phyloP scores from a whole-genome alignment of 345 rosid species.

The Syzygium oleosum region DNA sequence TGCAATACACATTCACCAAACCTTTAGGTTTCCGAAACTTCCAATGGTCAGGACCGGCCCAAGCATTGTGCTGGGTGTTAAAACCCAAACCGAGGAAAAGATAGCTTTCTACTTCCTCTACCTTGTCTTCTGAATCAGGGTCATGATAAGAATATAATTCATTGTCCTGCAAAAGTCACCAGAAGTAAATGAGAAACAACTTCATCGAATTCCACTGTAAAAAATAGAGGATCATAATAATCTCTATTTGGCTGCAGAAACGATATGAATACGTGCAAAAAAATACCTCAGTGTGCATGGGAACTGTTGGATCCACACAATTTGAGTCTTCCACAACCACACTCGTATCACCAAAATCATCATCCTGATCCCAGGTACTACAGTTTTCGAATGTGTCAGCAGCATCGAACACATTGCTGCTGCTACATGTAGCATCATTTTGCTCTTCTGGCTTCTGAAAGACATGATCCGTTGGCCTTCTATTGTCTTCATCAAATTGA shows the following conservation, averaged over 20 bases:
- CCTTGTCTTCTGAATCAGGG: constrained; percentile 37
- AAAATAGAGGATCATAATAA: neutral
- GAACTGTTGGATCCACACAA: constrained; percentile 37
- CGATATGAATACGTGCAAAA: neutral
- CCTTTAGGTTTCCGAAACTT: constrained; percentile 76
- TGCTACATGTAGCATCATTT: constrained; percentile 19
- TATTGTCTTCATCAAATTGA: constrained; percentile 68
- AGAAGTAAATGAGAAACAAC: neutral
- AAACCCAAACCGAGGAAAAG: constrained; percentile 66
- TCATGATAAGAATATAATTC: constrained; percentile 33
- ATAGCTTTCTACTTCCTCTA: constrained; percentile 56
- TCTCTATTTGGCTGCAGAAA: neutral
- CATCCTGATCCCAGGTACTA: constrained; percentile 35
- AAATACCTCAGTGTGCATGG: constrained; percentile 53
- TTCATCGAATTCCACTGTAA: neutral
- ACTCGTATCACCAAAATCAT: constrained; percentile 47
- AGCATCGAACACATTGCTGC: constrained; percentile 35
- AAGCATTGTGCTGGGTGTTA: constrained; percentile 65
- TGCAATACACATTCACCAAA: constrained; percentile 8
- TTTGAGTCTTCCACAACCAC: constrained; percentile 33
- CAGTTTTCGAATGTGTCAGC: constrained; percentile 39
- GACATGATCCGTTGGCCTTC: constrained; percentile 42
- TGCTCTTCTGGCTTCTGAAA: constrained; percentile 29
- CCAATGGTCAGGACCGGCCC: constrained; percentile 99
- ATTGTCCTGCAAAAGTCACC: constrained; percentile 36